These are phyloP conservation scores for Evernia prunastri DNA, from an alignment of 495 filamentous ascomycete genomes.

Conservation along the genomic window DNA sequence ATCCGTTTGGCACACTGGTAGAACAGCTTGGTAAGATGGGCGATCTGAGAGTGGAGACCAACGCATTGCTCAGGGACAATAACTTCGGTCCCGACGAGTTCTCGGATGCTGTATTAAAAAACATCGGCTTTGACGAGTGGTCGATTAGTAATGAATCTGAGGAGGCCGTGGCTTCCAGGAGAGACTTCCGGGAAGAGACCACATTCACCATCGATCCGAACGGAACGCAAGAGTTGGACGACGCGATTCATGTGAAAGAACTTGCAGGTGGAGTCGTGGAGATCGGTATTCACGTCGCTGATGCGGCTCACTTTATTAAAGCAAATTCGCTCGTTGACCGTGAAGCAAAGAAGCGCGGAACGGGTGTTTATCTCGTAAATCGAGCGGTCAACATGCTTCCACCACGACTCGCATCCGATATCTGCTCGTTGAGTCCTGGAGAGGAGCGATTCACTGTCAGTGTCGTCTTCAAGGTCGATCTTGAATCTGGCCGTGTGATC, in stretches of 20 bases:
- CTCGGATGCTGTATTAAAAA: slow-evolving; percentile 89
- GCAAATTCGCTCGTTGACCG: slow-evolving; percentile 91
- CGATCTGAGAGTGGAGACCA: slow-evolving; percentile 91
- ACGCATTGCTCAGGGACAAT: slow-evolving; percentile 93
- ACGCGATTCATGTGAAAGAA: slow-evolving; percentile 84
- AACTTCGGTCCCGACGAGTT: slow-evolving; percentile 98
- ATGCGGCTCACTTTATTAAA: slow-evolving; percentile 96
- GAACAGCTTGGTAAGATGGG: slow-evolving; percentile 98
- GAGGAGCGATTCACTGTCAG: slow-evolving; percentile 87
- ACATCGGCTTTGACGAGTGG: slow-evolving; percentile 88
- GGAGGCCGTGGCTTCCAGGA: slow-evolving; percentile 63
- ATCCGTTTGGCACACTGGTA: slow-evolving; percentile 95
- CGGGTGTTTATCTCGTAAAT: slow-evolving; percentile 89
- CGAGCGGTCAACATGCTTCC: slow-evolving; percentile 88
- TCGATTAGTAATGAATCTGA: slow-evolving; percentile 75
- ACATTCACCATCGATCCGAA: slow-evolving; percentile 89
- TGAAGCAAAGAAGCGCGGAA: slow-evolving; percentile 96
- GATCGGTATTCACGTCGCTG: slow-evolving; percentile 90
- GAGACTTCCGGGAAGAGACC: slow-evolving; percentile 84
- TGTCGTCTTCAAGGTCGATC: slow-evolving; percentile 83
- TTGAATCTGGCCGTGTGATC: slow-evolving; percentile 65
- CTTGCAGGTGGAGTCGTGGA: slow-evolving; percentile 79
- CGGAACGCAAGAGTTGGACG: slow-evolving; percentile 75
- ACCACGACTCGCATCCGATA: slow-evolving; percentile 70
- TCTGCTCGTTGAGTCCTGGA: slow-evolving; percentile 79